A percentile compares a stretch with the other conserved stretches of the same genome.
phyloP scores from a whole-genome alignment of 257 asterid species.

The Fraxinus pennsylvanica region DNA sequence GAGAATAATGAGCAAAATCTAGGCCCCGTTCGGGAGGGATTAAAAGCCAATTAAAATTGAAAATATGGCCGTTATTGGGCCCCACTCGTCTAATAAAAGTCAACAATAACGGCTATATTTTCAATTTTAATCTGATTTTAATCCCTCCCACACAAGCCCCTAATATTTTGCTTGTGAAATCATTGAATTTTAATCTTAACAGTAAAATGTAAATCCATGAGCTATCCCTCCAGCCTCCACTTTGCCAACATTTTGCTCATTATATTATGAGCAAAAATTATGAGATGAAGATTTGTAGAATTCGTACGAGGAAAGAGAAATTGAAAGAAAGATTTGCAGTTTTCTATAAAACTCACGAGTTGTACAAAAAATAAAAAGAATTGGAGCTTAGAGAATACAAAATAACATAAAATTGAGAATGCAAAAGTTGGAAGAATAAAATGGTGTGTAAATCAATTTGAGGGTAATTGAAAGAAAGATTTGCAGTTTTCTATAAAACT shows the following conservation, averaged over 20 bases:
- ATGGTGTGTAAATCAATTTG: not conserved
- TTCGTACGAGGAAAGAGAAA: not conserved
- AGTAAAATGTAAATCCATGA: not conserved
- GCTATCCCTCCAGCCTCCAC: not conserved
- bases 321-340: not conserved
- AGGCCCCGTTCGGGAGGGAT: too few relatives aligned
- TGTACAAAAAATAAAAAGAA: not conserved
- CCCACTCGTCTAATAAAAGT: too few relatives aligned
- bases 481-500: too few relatives aligned
- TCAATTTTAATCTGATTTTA: too few relatives aligned
- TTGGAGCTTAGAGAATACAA: not conserved
- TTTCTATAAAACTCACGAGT: not conserved
- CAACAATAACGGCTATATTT: too few relatives aligned
- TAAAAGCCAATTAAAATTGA: too few relatives aligned
- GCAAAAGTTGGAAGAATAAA: not conserved
- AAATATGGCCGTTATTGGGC: too few relatives aligned
- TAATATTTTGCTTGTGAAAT: not conserved
- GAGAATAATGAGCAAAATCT: not conserved
- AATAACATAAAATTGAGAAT: not conserved
- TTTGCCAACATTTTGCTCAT: not conserved
- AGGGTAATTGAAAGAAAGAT: too few relatives aligned
- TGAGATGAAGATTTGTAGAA: not conserved
- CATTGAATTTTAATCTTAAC: not conserved
- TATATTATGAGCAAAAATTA: not conserved
- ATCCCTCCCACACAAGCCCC: too few relatives aligned